A percentile compares a stretch with the other conserved stretches of the same genome.
Evolutionary conservation across 139 green algal species (phyloP).

Genomic region (Haematococcus lacustris): DNA sequence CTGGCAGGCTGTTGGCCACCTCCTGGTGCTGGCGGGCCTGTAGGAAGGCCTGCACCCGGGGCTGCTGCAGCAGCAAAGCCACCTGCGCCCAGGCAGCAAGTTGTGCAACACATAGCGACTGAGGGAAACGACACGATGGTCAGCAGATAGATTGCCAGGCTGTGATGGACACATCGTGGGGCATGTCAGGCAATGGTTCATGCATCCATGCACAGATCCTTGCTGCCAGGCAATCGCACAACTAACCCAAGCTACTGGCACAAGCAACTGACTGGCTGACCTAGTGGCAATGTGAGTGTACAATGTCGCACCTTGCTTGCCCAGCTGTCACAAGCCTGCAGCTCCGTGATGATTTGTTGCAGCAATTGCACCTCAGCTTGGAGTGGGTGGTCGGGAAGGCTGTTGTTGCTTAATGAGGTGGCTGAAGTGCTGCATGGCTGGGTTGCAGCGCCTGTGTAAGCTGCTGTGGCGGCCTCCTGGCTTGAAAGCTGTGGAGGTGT

Average conservation of each 20-base stretch:
- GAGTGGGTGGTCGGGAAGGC: background rate
- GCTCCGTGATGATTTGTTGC: background rate
- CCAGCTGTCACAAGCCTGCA: background rate
- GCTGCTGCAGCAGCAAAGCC: background rate
- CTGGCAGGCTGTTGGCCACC: background rate
- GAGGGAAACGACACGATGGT: background rate
- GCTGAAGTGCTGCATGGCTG: background rate
- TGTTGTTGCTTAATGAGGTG: background rate
- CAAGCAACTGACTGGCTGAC: background rate
- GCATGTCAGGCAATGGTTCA: no score
- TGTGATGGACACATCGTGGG: no score
- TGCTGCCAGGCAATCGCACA: background rate
- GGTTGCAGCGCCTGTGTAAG: background rate
- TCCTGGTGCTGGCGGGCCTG: background rate
- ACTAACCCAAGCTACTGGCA: background rate
- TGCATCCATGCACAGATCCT: background rate
- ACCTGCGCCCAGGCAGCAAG: background rate
- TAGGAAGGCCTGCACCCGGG: background rate
- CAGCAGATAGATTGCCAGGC: no score
- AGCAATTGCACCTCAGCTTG: background rate
- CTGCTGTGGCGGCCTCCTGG: background rate
- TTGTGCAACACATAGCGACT: background rate
- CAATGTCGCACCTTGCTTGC: background rate
- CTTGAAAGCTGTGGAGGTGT: background rate
- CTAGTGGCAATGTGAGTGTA: background rate